Evolutionary conservation across 2,329 filamentous ascomycete genomes (phyloP), one percentile per base, ranked within the genome.

Genomic region (Epichloe sp.): DNA sequence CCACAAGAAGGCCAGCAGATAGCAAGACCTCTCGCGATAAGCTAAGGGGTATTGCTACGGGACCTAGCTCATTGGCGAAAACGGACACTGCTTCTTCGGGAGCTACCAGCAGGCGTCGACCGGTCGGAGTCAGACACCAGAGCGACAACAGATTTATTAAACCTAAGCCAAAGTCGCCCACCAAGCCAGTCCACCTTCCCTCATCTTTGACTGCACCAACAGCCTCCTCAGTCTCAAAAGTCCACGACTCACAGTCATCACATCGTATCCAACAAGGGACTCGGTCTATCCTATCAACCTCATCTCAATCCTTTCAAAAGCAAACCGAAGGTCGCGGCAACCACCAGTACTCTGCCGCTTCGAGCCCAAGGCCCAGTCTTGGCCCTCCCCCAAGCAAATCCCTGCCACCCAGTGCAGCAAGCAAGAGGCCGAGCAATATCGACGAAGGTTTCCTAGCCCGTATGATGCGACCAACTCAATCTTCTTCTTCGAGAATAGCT

Each of bases 391-490:
- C 79, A 3, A 83, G 79, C 65, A 81, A 77, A 56, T 40, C 52
- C 7, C 41, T 53, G 3, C 23, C 56, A 3, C 51, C 57, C 15
- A 51, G 50, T 0, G 19, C 53, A 23, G 47, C 31, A 44, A 46
- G 44, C 6, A 41, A 53, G 51, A 76, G 73, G 54, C 71, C 76
- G 26, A 73, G 71, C 45, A 76, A 77, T 17, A 72, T 85, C 1
- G 83, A 87, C 56, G 82, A 86, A 56, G 68, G 80, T 14, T 90
- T 90, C 66, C 69, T 90, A 26, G 85, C 84, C n/a, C 79, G 86
- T 49, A 88, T 90, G 85, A 89, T 84, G 80, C 74, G 85, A 41
- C 86, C 86, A 2, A 90, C 86, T 0, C 78, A 83, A 44, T 73
- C 79, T 44, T 87, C 82, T 5, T 76, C 82, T 8, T 82, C 74